Conservation (phyloP, 2,329 filamentous ascomycete genomes). For the Arthrobotrys entomopaga region DNA sequence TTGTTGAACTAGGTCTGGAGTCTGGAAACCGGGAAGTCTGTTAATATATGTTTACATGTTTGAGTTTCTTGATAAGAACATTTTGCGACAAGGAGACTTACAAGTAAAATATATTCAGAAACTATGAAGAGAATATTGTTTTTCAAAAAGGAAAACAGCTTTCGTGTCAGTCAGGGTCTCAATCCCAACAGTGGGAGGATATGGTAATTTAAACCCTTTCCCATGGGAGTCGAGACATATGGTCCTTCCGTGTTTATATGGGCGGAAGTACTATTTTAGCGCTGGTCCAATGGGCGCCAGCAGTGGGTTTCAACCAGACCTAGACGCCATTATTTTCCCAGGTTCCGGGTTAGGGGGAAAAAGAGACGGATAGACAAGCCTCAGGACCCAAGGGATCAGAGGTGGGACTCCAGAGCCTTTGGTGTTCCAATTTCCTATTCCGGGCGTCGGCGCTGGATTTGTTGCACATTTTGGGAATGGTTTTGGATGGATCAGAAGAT, state of each 20-base stretch:
- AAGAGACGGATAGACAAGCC: conserved; percentile 20
- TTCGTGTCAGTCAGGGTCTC: neutral
- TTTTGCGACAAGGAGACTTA: neutral
- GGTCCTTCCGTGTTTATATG: conserved; percentile 18
- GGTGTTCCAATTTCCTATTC: conserved; percentile 44
- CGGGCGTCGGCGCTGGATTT: conserved; percentile 26
- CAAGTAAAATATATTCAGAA: neutral
- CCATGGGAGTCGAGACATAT: conserved; percentile 33
- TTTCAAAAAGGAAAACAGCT: neutral
- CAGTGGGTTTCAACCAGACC: conserved; percentile 40
- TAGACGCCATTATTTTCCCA: conserved; percentile 28
- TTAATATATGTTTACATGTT: no score
- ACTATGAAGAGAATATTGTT: neutral
- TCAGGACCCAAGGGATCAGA: conserved; percentile 18
- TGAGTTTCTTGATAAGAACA: no score
- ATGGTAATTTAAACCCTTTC: conserved; percentile 24
- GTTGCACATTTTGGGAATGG: conserved; percentile 46
- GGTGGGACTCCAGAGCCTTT: conserved; percentile 13
- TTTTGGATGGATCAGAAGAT: conserved; percentile 21
- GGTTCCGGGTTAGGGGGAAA: conserved; percentile 38
- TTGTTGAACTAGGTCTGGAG: neutral
- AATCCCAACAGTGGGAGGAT: conserved; percentile 9
- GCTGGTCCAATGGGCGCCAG: conserved; percentile 7
- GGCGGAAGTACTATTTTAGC: conserved; percentile 29
- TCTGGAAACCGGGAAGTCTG: no score